Percentiles rank a stretch among this genome's conserved stretches.
These are phyloP conservation scores for Diversispora epigaea DNA, from an alignment of 192 early-diverging fungal species.

Conservation along the genomic window DNA sequence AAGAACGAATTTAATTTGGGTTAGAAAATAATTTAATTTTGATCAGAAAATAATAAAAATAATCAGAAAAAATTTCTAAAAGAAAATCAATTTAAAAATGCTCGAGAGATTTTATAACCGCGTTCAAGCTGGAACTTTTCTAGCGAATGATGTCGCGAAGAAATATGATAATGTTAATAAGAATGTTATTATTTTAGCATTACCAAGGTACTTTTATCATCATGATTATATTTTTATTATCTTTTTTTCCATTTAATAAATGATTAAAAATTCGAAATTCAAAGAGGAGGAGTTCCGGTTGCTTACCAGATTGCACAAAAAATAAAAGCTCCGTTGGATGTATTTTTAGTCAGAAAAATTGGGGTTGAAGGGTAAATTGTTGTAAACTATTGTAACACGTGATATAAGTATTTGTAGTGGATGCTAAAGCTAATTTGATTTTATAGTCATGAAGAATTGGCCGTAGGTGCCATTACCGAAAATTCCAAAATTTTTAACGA, in stretches of 20 bases:
- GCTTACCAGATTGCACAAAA: slow-evolving; percentile 26
- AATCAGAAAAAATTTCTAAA: too few relatives aligned
- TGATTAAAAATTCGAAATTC: not conserved
- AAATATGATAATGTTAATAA: slow-evolving; percentile 15
- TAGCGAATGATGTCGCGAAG: slow-evolving; percentile 5
- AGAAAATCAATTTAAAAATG: not conserved
- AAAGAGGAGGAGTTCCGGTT: slow-evolving; percentile 32
- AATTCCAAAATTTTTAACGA: slow-evolving; percentile 13
- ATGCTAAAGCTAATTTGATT: not conserved
- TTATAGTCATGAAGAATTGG: slow-evolving; percentile 29
- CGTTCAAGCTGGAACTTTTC: slow-evolving; percentile 10
- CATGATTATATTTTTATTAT: not conserved
- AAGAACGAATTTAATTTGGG: too few relatives aligned
- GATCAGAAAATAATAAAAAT: too few relatives aligned
- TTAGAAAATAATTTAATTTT: too few relatives aligned
- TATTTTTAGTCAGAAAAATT: slow-evolving; percentile 34
- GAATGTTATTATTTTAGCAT: slow-evolving; percentile 26
- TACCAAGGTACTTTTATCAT: slow-evolving; percentile 25
- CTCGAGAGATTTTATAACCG: slow-evolving; percentile 2
- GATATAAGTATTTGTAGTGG: not conserved
- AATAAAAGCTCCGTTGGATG: slow-evolving; percentile 29
- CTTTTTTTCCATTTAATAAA: not conserved
- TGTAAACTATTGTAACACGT: not conserved
- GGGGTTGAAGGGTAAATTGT: slow-evolving; percentile 34
- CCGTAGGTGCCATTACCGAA: slow-evolving; percentile 32